phyloP scores from a whole-genome alignment of 352 stramenopile genomes.

The Pythium aristosporum region DNA sequence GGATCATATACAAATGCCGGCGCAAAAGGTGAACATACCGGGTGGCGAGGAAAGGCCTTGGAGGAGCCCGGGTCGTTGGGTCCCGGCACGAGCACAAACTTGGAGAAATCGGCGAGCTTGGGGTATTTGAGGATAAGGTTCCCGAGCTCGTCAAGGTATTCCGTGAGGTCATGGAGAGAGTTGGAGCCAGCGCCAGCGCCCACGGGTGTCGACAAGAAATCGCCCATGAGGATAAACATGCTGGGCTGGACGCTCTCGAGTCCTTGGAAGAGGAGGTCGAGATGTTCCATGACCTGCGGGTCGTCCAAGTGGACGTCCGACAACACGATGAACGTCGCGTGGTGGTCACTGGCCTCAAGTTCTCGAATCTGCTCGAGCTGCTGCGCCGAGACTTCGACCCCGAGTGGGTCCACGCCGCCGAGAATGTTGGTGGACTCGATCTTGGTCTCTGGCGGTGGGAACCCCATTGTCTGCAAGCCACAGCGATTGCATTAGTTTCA shows the following conservation, averaged over 20 bases:
- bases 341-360: slow-evolving; percentile 79
- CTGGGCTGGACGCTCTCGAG: slow-evolving; percentile 73
- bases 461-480: slow-evolving; percentile 76
- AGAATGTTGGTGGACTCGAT: slow-evolving; percentile 72
- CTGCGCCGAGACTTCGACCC: slow-evolving; percentile 74
- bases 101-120: slow-evolving; percentile 72
- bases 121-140: slow-evolving; percentile 89
- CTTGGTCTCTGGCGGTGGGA: slow-evolving; percentile 87
- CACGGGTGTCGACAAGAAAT: slow-evolving; percentile 88
- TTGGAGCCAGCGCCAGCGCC: slow-evolving; percentile 65
- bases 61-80: slow-evolving; percentile 89
- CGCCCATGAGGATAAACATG: slow-evolving; percentile 94
- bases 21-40: slow-evolving; percentile 32
- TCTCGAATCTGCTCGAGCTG: slow-evolving; percentile 78
- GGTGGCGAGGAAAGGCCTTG: slow-evolving; percentile 77
- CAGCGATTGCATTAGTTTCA: background rate
- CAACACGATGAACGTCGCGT: slow-evolving; percentile 92
- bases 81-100: slow-evolving; percentile 92
- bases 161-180: slow-evolving; percentile 76
- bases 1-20: background rate
- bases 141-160: slow-evolving; percentile 89
- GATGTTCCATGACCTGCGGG: slow-evolving; percentile 84
- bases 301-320: slow-evolving; percentile 94
- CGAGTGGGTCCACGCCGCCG: slow-evolving; percentile 75
- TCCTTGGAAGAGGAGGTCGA: slow-evolving; percentile 89